Evolutionary conservation across 768 basidiomycete genomes (phyloP).

Genomic region (Leucosporidium creatinivorum): DNA sequence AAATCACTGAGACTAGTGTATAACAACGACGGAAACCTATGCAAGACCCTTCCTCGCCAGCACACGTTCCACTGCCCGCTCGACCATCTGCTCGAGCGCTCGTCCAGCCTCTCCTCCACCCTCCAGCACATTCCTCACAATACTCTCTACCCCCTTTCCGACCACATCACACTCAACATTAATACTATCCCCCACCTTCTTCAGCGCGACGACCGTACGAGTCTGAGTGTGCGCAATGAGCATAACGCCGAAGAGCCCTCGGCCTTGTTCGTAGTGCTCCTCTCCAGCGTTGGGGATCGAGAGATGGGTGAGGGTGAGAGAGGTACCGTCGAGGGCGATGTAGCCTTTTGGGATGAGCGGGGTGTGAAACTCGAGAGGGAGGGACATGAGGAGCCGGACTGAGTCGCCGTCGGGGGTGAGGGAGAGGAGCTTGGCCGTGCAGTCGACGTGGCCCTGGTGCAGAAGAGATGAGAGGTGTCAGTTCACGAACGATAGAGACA

Average conservation of each 20-base stretch:
- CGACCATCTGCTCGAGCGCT: constrained; percentile 37
- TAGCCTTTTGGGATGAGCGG: constrained; percentile 86
- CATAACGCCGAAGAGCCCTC: constrained; percentile 74
- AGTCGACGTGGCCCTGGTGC: constrained; percentile 81
- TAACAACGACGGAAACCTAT: background rate
- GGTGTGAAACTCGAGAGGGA: constrained; percentile 46
- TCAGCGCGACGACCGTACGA: constrained; percentile 71
- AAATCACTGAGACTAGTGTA: background rate
- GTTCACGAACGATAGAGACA: too few species aligned
- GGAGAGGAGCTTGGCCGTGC: constrained; percentile 66
- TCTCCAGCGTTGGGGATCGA: constrained; percentile 47
- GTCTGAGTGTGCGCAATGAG: constrained; percentile 88
- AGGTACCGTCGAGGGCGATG: constrained; percentile 86
- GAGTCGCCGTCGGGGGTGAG: constrained; percentile 75
- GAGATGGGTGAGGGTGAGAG: constrained; percentile 80
- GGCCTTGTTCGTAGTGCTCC: constrained; percentile 31
- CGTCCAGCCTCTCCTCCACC: constrained; percentile 29
- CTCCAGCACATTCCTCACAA: constrained; percentile 48
- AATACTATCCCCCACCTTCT: constrained; percentile 68
- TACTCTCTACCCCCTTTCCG: constrained; percentile 83
- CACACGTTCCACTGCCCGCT: constrained; percentile 35
- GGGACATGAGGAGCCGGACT: constrained; percentile 69
- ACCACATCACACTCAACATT: constrained; percentile 96
- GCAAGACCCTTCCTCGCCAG: constrained; percentile 20
- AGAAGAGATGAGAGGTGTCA: background rate